Conservation (phyloP, 768 basidiomycete genomes). For the Chalciporus sphaerocephalus region DNA sequence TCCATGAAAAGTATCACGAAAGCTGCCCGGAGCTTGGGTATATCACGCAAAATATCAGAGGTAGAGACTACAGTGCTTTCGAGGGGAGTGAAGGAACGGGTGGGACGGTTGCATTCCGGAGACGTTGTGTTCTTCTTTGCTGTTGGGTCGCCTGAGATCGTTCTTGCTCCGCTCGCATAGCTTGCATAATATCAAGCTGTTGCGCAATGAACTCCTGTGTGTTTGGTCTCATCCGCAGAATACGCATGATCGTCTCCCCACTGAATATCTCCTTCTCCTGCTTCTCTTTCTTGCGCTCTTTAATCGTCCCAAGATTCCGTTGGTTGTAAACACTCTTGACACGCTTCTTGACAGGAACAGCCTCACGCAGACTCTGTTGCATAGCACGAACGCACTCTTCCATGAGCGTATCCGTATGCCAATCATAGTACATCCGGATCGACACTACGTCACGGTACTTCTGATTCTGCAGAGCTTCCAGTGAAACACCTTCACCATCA, state of each 20-base stretch:
- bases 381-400: conserved; percentile 95
- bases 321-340: conserved; percentile 91
- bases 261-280: conserved; percentile 69
- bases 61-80: conserved; percentile 12
- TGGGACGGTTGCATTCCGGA: conserved; percentile 31
- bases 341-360: conserved; percentile 77
- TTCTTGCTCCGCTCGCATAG: conserved; percentile 82
- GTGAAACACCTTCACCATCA: conserved; percentile 83
- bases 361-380: conserved; percentile 76
- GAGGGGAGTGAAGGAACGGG: conserved; percentile 30
- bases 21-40: conserved; percentile 18
- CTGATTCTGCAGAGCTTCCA: conserved; percentile 85
- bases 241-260: conserved; percentile 90
- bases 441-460: conserved; percentile 91
- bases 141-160: conserved; percentile 59
- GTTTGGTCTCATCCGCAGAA: conserved; percentile 86
- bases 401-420: conserved; percentile 85
- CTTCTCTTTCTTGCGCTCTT: conserved; percentile 85
- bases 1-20: conserved; percentile 1
- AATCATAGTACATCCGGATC: conserved; percentile 93
- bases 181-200: conserved; percentile 75
- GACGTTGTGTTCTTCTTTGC: conserved; percentile 56
- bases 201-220: conserved; percentile 86
- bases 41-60: conserved; percentile 24
- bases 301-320: conserved; percentile 94